Conservation (phyloP, 108 stramenopile genomes). For the Nitzschia inconspicua region DNA sequence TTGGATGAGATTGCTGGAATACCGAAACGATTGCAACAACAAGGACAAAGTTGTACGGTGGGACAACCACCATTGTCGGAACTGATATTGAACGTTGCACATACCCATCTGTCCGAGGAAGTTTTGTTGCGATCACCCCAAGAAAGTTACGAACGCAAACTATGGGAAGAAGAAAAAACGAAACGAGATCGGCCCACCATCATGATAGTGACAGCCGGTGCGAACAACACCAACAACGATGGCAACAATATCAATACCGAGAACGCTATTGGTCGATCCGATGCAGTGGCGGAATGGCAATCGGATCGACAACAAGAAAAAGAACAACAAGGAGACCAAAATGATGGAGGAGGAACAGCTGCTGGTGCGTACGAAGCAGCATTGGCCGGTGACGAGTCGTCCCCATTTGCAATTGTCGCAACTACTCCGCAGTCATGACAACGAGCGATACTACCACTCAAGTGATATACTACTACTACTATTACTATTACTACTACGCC, state of each 20-base stretch:
- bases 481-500: too few relatives aligned
- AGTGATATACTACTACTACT: too few relatives aligned
- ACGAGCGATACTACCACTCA: too few relatives aligned
- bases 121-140: slow-evolving; percentile 64
- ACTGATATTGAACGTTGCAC: slow-evolving; percentile 69
- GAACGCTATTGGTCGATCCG: slow-evolving; percentile 25
- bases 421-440: too few relatives aligned
- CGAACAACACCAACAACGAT: not conserved
- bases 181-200: not conserved
- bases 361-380: slow-evolving; percentile 6
- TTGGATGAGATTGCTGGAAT: slow-evolving; percentile 71
- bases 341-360: too few relatives aligned
- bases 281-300: slow-evolving; percentile 53
- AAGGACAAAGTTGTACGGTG: slow-evolving; percentile 30
- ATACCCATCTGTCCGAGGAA: slow-evolving; percentile 63
- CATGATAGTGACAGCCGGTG: not conserved
- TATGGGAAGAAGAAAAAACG: slow-evolving; percentile 38
- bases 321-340: too few relatives aligned
- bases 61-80: slow-evolving; percentile 69
- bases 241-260: not conserved
- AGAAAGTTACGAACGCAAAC: slow-evolving; percentile 66
- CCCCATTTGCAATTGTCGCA: too few relatives aligned
- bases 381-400: slow-evolving; percentile 2
- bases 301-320: slow-evolving; percentile 25
- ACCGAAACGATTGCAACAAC: slow-evolving; percentile 46